phyloP scores from a whole-genome alignment of 495 filamentous ascomycete species.

The Trichoderma gamsii region DNA sequence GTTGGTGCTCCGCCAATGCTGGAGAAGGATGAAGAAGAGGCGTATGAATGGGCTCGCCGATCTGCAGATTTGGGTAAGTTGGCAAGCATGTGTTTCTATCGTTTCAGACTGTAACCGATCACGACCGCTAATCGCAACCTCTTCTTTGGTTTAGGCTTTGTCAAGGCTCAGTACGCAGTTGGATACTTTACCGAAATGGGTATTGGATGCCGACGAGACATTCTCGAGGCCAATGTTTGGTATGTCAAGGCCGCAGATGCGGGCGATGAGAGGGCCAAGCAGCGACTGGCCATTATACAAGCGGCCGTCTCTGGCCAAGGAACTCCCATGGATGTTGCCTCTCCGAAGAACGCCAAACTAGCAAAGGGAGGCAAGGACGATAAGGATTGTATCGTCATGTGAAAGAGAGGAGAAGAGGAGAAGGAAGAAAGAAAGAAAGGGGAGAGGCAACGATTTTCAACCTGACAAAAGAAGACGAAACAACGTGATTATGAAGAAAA shows the following conservation, averaged over 20 bases:
- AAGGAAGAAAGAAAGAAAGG: background rate
- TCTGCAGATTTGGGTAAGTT: conserved; percentile 77
- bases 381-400: conserved; percentile 57
- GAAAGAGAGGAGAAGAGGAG: conserved; percentile 21
- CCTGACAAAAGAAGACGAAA: background rate
- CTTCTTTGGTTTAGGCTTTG: conserved; percentile 51
- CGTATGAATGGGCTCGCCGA: conserved; percentile 89
- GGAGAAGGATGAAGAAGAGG: conserved; percentile 91
- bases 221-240: conserved; percentile 94
- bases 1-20: conserved; percentile 89
- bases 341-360: conserved; percentile 43
- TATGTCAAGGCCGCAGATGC: conserved; percentile 94
- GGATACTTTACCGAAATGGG: conserved; percentile 99
- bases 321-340: conserved; percentile 50
- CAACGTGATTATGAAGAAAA: background rate
- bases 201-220: conserved; percentile 87
- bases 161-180: conserved; percentile 91
- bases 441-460: background rate
- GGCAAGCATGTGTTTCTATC: background rate
- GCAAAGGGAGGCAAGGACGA: conserved; percentile 46
- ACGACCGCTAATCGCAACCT: background rate
- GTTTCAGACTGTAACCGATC: background rate
- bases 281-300: conserved; percentile 76
- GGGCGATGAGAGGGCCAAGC: conserved; percentile 82
- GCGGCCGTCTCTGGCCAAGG: conserved; percentile 74